Evolutionary conservation across 768 basidiomycete species (phyloP), one percentile per base, ranked within the genome.

Genomic region (Xerocomellus dryophilus): DNA sequence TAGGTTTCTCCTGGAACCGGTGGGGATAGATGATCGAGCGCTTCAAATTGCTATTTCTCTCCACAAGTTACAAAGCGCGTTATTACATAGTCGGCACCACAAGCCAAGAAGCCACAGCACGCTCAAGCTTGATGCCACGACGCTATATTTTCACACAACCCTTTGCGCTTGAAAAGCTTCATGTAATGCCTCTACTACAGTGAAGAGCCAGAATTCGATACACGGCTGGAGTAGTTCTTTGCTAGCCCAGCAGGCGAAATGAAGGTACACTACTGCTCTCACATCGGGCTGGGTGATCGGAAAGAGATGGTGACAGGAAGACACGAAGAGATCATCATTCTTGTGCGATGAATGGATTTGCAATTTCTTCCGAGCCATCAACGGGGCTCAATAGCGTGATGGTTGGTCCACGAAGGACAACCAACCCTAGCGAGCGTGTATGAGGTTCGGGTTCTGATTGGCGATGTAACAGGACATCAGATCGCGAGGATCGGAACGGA

Each of bases 311-410:
- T 14, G 20, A 46, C 18, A 18, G 9, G 31, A 7, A 25, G 25
- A 10, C 27, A 23, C 3, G 6, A 2, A 20, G 8, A 18, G 12
- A 29, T 4, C 5, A 12, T 70, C 49, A 86, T 63, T 91, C 89
- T 66, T 86, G 85, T 5, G 80, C 76, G 46, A 81, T 61, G 76
- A 96, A 96, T 3, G 93, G 93, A 70, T 96, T 95, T 14, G 87
- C 85, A 51, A 96, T 95, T 70, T 95, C 93, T 70, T 95, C 93
- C 52, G 84, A 93, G 51, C 96, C 96, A 61, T 98, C 96, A 12
- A 94, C 89, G 3, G 96, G 96, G 66, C 91, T 94, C 54, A 98
- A 78, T 7, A 98, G 80, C 0, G 93, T 95, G 66, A 98, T 88
- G 53, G 95, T 96, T 1, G 96, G 95, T 11, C 96, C 96, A 42